Evolutionary conservation across 2,329 filamentous ascomycete genomes (phyloP).

Genomic region (Boeremia exigua): DNA sequence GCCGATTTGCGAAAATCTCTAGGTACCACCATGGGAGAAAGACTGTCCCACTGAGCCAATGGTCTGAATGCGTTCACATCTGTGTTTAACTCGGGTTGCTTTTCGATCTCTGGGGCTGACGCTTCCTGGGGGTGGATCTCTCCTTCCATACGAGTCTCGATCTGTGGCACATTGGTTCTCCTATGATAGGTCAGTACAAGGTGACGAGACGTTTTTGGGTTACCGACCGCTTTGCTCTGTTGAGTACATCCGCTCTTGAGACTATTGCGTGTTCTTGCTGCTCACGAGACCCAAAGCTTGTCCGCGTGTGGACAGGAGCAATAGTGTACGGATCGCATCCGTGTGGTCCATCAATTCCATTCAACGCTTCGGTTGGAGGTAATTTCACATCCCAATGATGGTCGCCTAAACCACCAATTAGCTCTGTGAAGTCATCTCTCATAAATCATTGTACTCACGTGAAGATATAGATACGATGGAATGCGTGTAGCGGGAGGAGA

Average conservation of each 20-base stretch:
- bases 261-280: conserved; percentile 7
- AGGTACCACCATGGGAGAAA: conserved; percentile 30
- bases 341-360: conserved; percentile 32
- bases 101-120: conserved; percentile 4
- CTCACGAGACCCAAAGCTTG: conserved; percentile 27
- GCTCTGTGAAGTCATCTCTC: neutral
- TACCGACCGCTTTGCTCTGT: conserved; percentile 18
- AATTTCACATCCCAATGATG: conserved; percentile 32
- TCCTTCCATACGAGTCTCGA: conserved; percentile 29
- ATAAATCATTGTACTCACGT: conserved; percentile 23
- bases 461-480: conserved; percentile 39
- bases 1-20: conserved; percentile 25
- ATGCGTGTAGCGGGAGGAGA: conserved; percentile 37
- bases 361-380: conserved; percentile 26
- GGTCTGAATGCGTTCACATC: conserved; percentile 34
- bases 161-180: conserved; percentile 18
- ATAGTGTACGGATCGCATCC: conserved; percentile 35
- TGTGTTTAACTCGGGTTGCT: conserved; percentile 14
- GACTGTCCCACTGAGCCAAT: conserved; percentile 43
- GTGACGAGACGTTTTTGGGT: neutral
- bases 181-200: conserved; percentile 1
- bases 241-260: conserved; percentile 15
- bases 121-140: conserved; percentile 19
- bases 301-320: conserved; percentile 30
- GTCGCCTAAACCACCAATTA: conserved; percentile 32